Base-by-base conservation (phyloP, 2,329 filamentous ascomycete genomes). In the Taxawa tesnikishii region DNA sequence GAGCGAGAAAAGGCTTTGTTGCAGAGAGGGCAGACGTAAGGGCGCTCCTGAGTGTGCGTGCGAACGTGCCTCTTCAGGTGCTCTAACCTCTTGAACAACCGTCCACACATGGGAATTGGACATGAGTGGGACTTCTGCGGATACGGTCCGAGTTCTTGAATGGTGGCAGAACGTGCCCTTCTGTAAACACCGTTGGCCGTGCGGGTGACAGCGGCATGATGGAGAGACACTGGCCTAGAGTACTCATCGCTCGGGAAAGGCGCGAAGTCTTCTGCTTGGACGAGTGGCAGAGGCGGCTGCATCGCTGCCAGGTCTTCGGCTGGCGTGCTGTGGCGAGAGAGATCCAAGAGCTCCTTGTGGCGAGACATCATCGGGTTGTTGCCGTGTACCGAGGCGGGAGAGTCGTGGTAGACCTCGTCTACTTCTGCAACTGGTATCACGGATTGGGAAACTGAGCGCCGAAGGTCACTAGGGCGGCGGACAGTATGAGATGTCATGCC, bases 11-110 rank as follows among this genome's bases (percentile, higher is more conserved):
- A 98, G 44, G 88, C 88, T 70, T 96, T 96, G 71, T 83, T 94
- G 75, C 90, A 98, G 60, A 93, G 79, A 47, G 83, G 82, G 73
- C 90, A 98, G 55, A 92, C 79, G 62, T 98, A 98, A 48, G 90
- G 90, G 64, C 88, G 83, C 69, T 98, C 90, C 70, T 98, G 90
- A 35, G 90, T 98, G 70, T 98, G 90, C 52, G 90, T 98, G 64
- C 90, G 83, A 59, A 98, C 90, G 66, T 98, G 90, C 84, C 88
- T 79, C 73, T 98, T 98, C 53, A 98, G 76, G 65, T 98, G 90
- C 67, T 98, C 90, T 67, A 98, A 75, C 60, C 90, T 79, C 77
- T 98, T 98, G 73, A 98, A 98, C 40, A 94, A 73, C 51, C 90
- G 80, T 33, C 90, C 90, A 56, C 90, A 98, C 34, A 88, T 92